Base-by-base conservation (phyloP, 202 grass and related monocot species). In the Zoysia matrella region DNA sequence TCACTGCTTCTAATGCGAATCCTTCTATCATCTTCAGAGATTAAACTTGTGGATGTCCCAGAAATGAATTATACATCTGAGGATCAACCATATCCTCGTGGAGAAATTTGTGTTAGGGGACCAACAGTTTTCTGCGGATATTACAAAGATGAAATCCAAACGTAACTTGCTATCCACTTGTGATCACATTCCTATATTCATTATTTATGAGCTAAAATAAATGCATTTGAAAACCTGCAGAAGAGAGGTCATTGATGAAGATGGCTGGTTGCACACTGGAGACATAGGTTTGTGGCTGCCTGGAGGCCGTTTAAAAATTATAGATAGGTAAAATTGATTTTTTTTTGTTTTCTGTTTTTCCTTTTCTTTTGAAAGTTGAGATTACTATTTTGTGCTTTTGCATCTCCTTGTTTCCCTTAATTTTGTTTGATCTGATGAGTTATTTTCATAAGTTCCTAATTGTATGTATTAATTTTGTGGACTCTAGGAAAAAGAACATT, bases 21-120 rank as follows among this genome's bases (percentile, higher is more conserved):
- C 5, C 15, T 67, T 1, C 56, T 86, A 52, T 69, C 8, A 63
- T 89, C 13, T 72, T 49, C 90, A 98, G 96, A 98, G 87, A 69
- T 98, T 76, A 98, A 98, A 86, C 96, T 95, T 80, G 90, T 87
- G 41, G 92, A 98, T 88, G 96, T 95, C 71, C 92, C 91, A 73
- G 96, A 95, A 88, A 98, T 98, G 96, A 93, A 88, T 82, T 98
- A 98, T 86, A 93, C 90, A 12, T 93, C 88, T 6, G 91, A 98
- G 40, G 96, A 98, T 86, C 77, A 93, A 69, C 96, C 96, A 68
- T 83, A 93, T 93, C 89, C 92, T 74, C 92, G 92, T 65, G 96
- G 96, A 75, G 96, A 98, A 92, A 98, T 98, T 88, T 98, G 96
- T 83, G 90, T 92, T 44, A 90, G 96, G 64, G 96, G 92, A 7